Evolutionary conservation across 208 protist species (phyloP).

Genomic region (Leishmania martiniquensis): DNA sequence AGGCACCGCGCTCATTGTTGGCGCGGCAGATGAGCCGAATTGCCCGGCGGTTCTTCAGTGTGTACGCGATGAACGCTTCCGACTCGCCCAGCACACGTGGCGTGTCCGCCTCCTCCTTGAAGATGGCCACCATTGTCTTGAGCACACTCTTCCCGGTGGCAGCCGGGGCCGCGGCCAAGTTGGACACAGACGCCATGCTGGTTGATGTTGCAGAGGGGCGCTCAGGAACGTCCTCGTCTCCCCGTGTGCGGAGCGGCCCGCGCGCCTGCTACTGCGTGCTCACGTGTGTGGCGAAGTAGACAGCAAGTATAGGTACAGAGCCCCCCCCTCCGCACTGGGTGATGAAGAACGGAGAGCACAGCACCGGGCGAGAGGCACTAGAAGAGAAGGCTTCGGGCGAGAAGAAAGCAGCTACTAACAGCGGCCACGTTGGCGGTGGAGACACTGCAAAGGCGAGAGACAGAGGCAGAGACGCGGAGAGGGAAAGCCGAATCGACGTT

Average conservation of each 20-base stretch:
- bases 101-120: conserved; percentile 56
- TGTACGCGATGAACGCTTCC: conserved; percentile 80
- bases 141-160: conserved; percentile 36
- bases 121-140: conserved; percentile 57
- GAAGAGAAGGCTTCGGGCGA: not conserved
- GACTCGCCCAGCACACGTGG: conserved; percentile 81
- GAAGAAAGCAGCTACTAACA: not conserved
- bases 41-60: conserved; percentile 67
- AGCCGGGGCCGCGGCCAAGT: conserved; percentile 29
- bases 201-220: not conserved
- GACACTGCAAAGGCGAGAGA: not conserved
- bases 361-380: not conserved
- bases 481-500: no score
- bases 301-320: not conserved
- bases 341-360: not conserved
- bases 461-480: not conserved
- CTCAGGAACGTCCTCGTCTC: no score
- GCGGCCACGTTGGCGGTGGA: not conserved
- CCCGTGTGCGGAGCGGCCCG: not conserved
- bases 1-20: conserved; percentile 58
- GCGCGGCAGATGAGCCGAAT: conserved; percentile 71
- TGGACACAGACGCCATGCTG: conserved; percentile 1
- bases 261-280: not conserved
- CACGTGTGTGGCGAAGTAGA: not conserved
- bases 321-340: not conserved